Percentiles rank a stretch among this genome's conserved stretches.
These are phyloP conservation scores for Lactarius sp. DNA, from an alignment of 768 basidiomycete genomes.

Conservation along the genomic window DNA sequence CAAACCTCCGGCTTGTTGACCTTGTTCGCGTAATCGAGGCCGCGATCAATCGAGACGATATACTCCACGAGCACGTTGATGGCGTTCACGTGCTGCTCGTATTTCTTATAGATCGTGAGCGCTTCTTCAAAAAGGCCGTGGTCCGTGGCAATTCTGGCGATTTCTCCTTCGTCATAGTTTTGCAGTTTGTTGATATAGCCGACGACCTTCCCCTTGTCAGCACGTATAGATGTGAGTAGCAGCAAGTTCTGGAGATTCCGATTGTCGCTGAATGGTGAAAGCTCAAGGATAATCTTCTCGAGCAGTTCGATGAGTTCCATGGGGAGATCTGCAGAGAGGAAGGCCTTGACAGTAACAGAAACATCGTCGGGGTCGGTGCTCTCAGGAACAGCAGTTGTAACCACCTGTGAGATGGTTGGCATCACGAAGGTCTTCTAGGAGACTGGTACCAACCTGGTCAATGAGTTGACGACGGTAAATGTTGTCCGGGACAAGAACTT, in stretches of 20 bases:
- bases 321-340: slow-evolving; percentile 94
- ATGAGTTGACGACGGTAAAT: slow-evolving; percentile 89
- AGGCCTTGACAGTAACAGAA: slow-evolving; percentile 96
- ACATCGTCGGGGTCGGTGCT: slow-evolving; percentile 98
- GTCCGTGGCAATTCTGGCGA: slow-evolving; percentile 94
- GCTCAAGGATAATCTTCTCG: slow-evolving; percentile 98
- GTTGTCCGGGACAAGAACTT: slow-evolving; percentile 87
- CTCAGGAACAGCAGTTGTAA: slow-evolving; percentile 93
- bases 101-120: slow-evolving; percentile 95
- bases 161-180: slow-evolving; percentile 92
- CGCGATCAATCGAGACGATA: slow-evolving; percentile 95
- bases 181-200: slow-evolving; percentile 96
- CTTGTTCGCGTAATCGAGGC: slow-evolving; percentile 92
- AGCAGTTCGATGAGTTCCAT: slow-evolving; percentile 94
- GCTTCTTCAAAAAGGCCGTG: slow-evolving; percentile 96
- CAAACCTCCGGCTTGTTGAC: slow-evolving; percentile 96
- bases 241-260: slow-evolving; percentile 93
- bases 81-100: slow-evolving; percentile 90
- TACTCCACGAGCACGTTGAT: slow-evolving; percentile 98
- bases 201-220: slow-evolving; percentile 98
- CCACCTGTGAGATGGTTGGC: slow-evolving; percentile 48
- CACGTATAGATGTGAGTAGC: slow-evolving; percentile 91
- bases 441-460: slow-evolving; percentile 58
- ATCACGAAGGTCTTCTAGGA: neutral
- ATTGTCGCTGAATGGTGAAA: slow-evolving; percentile 97